Conservation (phyloP, 345 rosid genomes). For the Arabidopsis suecica region DNA sequence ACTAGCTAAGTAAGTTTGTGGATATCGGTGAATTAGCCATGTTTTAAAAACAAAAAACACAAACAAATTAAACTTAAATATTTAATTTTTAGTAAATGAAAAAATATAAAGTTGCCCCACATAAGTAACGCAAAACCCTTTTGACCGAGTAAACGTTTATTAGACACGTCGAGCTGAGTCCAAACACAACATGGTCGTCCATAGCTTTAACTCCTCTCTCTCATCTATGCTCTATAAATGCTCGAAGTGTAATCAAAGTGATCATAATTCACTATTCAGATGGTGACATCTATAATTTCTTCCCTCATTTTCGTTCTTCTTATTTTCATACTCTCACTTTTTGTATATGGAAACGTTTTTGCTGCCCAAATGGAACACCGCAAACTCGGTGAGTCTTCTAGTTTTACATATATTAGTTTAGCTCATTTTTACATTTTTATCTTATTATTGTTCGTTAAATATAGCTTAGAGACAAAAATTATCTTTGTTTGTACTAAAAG, state of each 20-base stretch:
- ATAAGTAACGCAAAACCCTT: background rate
- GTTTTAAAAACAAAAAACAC: too few species aligned
- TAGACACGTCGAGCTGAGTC: background rate
- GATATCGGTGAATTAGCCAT: background rate
- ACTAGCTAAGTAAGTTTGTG: background rate
- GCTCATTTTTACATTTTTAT: background rate
- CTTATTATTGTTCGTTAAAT: too few species aligned
- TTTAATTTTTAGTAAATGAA: background rate
- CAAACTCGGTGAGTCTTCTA: conserved; percentile 26
- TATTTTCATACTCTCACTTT: conserved; percentile 7
- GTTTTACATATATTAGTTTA: background rate
- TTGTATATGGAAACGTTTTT: background rate
- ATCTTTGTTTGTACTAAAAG: background rate
- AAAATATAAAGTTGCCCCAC: background rate
- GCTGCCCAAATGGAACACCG: conserved; percentile 18
- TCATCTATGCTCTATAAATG: background rate
- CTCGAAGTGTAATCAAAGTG: background rate
- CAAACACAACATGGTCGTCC: background rate
- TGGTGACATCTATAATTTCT: conserved; percentile 1
- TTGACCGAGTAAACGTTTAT: background rate
- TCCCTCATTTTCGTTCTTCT: conserved; percentile 19
- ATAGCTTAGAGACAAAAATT: background rate
- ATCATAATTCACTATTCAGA: background rate
- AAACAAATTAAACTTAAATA: too few species aligned
- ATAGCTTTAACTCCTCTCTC: background rate